Conservation (phyloP, 768 basidiomycete species). For the Suillus spraguei region DNA sequence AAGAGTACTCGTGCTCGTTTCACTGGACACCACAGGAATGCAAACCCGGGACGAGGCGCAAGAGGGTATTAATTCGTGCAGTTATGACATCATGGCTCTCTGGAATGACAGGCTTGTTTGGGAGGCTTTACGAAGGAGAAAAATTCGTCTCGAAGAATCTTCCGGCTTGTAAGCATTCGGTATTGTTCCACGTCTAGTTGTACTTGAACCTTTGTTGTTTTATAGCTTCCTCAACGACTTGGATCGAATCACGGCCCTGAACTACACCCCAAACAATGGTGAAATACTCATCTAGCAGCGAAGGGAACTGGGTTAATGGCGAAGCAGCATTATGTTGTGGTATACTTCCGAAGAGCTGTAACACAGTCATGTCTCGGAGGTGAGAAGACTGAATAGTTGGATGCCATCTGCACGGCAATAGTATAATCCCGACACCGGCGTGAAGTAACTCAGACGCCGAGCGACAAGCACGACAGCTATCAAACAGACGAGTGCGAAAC, state of each 20-base stretch:
- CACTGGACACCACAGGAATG: slow-evolving; percentile 30
- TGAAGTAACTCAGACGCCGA: no score
- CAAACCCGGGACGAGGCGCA: slow-evolving; percentile 40
- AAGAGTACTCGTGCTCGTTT: slow-evolving; percentile 29
- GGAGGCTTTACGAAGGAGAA: slow-evolving; percentile 44
- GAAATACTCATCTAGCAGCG: slow-evolving; percentile 12
- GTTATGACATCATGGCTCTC: slow-evolving; percentile 45
- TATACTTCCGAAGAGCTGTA: neutral
- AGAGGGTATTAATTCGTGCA: slow-evolving; percentile 41
- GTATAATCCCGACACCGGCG: neutral
- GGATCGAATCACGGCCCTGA: slow-evolving; percentile 45
- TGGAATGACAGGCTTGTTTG: slow-evolving; percentile 48
- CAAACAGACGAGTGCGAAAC: no score
- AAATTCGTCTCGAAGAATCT: slow-evolving; percentile 51
- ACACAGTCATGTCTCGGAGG: neutral
- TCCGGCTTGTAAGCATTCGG: slow-evolving; percentile 46
- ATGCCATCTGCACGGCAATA: neutral
- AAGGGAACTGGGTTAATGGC: neutral
- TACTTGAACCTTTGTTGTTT: neutral
- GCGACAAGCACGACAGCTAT: no score
- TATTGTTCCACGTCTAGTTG: neutral
- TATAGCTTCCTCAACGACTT: slow-evolving; percentile 52
- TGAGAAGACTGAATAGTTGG: neutral
- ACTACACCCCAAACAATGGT: slow-evolving; percentile 54
- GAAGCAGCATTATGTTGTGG: neutral